These are phyloP conservation scores for Entelexis paramagnoliae DNA, from an alignment of 1,139 yeast genomes.

Conservation along the genomic window DNA sequence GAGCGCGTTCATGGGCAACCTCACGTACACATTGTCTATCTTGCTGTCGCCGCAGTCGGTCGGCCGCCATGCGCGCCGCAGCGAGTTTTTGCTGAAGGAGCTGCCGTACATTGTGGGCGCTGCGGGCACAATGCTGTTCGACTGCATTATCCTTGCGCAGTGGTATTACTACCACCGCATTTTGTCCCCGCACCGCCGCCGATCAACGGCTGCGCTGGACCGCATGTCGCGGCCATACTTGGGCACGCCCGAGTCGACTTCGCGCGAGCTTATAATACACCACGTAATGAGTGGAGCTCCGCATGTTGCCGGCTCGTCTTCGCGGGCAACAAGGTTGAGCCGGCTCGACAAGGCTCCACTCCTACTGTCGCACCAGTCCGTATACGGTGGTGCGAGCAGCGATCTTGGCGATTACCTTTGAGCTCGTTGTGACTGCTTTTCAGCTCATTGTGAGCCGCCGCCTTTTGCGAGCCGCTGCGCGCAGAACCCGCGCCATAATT, in stretches of 20 bases:
- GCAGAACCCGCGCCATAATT: too few species aligned
- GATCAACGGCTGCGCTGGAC: conserved; percentile 16
- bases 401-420: background rate
- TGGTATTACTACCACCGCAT: conserved; percentile 27
- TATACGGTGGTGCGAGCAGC: background rate
- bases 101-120: conserved; percentile 79
- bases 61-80: conserved; percentile 29
- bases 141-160: conserved; percentile 64
- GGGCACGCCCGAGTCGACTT: conserved; percentile 5
- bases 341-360: background rate
- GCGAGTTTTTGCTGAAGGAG: conserved; percentile 51
- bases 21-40: conserved; percentile 70
- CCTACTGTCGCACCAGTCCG: conserved; percentile 4
- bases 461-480: too few species aligned
- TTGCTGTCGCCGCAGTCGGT: conserved; percentile 38
- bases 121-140: conserved; percentile 76
- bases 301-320: background rate
- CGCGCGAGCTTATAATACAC: background rate
- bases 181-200: conserved; percentile 5
- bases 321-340: background rate
- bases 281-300: background rate
- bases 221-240: conserved; percentile 18
- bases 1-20: conserved; percentile 70
- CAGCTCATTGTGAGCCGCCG: too few species aligned
- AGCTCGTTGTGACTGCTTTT: too few species aligned